Conservation (phyloP, 202 grass and related monocot genomes). For the Tripidium arundinaceum region DNA sequence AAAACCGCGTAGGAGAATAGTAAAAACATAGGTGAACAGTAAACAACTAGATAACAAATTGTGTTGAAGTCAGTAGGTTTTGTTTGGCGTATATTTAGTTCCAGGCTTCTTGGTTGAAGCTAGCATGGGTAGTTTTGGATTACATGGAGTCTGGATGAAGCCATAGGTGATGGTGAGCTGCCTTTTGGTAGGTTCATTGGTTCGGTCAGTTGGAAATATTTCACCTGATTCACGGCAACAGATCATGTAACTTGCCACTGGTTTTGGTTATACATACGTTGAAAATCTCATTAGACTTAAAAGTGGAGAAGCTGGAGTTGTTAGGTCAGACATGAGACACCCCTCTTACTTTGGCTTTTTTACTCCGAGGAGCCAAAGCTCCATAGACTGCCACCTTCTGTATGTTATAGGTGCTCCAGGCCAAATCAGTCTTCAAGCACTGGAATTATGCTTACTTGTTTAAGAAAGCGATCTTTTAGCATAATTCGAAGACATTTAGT, state of each 20-base stretch:
- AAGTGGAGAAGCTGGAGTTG: background rate
- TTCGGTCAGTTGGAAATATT: background rate
- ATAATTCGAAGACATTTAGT: background rate
- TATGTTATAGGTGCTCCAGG: background rate
- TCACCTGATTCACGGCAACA: background rate
- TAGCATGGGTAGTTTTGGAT: background rate
- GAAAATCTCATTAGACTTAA: background rate
- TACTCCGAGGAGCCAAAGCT: background rate
- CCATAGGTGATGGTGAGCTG: background rate
- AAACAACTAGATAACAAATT: background rate
- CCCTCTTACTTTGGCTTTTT: background rate
- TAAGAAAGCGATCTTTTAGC: background rate
- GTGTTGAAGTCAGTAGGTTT: background rate
- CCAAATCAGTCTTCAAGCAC: background rate
- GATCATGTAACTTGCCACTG: background rate
- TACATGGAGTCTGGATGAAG: background rate
- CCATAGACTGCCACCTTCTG: background rate
- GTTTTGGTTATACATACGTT: background rate
- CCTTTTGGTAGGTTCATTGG: background rate
- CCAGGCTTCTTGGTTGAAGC: background rate
- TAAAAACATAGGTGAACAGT: too few relatives aligned
- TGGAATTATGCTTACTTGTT: background rate
- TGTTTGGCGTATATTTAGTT: background rate
- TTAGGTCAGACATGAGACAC: background rate
- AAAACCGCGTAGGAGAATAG: too few relatives aligned